Conservation (phyloP, 116 monocot genomes). For the Posidonia oceanica region DNA sequence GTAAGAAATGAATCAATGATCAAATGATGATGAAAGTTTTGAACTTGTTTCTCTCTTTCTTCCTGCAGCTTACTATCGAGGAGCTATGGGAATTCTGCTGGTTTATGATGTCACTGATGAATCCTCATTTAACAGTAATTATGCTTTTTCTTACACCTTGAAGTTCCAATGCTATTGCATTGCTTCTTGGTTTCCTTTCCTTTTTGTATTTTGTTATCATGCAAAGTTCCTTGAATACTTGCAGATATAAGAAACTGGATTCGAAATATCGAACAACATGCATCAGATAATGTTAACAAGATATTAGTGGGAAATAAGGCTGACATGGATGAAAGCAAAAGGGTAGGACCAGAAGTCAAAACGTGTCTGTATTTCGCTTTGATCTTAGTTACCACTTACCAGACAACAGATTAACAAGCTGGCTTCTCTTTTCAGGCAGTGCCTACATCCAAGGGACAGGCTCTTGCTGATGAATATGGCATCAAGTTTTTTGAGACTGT, state of each 20-base stretch:
- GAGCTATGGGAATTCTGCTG: conserved; percentile 92
- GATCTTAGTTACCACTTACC: background rate
- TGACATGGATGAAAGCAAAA: conserved; percentile 70
- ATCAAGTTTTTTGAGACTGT: conserved; percentile 86
- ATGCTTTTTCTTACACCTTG: background rate
- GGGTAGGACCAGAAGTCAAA: conserved; percentile 17
- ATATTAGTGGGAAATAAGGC: conserved; percentile 72
- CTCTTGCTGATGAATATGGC: conserved; percentile 88
- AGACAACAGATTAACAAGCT: background rate
- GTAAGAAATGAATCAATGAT: no score
- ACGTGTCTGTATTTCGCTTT: background rate
- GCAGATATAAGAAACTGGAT: conserved; percentile 67
- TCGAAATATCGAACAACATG: conserved; percentile 58
- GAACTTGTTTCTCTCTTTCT: background rate
- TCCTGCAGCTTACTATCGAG: conserved; percentile 74
- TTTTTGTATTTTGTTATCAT: background rate
- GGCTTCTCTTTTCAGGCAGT: conserved; percentile 33
- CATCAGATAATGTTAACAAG: conserved; percentile 69
- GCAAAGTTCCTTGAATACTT: background rate
- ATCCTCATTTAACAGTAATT: conserved; percentile 85
- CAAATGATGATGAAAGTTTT: background rate
- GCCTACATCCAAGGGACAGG: conserved; percentile 70
- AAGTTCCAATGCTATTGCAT: background rate
- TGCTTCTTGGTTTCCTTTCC: background rate
- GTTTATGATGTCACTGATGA: conserved; percentile 92